Conservation (phyloP, 2,329 filamentous ascomycete species). For the Bimuria novae-zelandiae region DNA sequence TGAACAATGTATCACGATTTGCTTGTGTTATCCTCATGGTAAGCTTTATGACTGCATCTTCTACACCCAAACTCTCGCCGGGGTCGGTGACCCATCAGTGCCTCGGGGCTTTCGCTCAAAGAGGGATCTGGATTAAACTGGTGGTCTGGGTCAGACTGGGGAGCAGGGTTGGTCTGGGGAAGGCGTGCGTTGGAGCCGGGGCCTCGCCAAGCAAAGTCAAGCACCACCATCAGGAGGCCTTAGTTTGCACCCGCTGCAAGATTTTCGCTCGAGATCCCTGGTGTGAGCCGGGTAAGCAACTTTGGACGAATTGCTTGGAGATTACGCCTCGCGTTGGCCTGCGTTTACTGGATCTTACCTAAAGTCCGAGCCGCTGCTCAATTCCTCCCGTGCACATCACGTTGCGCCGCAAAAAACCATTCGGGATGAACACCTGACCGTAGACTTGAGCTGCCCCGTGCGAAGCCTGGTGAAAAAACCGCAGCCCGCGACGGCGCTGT, state of each 20-base stretch:
- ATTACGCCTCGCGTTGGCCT: slow-evolving; percentile 22
- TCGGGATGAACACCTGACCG: slow-evolving; percentile 23
- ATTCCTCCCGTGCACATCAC: slow-evolving; percentile 26
- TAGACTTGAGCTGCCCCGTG: slow-evolving; percentile 15
- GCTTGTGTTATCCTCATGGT: no score
- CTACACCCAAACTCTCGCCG: no score
- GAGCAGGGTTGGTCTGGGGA: slow-evolving; percentile 19
- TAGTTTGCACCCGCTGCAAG: slow-evolving; percentile 27
- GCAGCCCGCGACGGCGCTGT: background rate
- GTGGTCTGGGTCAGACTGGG: slow-evolving; percentile 35
- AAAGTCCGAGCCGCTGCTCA: slow-evolving; percentile 13
- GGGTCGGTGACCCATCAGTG: background rate
- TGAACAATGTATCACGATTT: no score
- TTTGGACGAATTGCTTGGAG: slow-evolving; percentile 30
- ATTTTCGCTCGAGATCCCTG: slow-evolving; percentile 27
- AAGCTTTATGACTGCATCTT: slow-evolving; percentile 2
- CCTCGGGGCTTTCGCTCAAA: slow-evolving; percentile 23
- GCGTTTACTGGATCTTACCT: slow-evolving; percentile 10
- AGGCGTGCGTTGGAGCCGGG: slow-evolving; percentile 32
- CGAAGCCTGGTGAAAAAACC: background rate
- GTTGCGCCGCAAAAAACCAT: slow-evolving; percentile 18
- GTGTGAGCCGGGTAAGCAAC: slow-evolving; percentile 24
- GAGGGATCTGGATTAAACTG: slow-evolving; percentile 28
- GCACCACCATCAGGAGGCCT: slow-evolving; percentile 24
- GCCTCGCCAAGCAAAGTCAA: slow-evolving; percentile 34